phyloP scores from a whole-genome alignment of 257 asterid species.

The Scutellaria barbata region DNA sequence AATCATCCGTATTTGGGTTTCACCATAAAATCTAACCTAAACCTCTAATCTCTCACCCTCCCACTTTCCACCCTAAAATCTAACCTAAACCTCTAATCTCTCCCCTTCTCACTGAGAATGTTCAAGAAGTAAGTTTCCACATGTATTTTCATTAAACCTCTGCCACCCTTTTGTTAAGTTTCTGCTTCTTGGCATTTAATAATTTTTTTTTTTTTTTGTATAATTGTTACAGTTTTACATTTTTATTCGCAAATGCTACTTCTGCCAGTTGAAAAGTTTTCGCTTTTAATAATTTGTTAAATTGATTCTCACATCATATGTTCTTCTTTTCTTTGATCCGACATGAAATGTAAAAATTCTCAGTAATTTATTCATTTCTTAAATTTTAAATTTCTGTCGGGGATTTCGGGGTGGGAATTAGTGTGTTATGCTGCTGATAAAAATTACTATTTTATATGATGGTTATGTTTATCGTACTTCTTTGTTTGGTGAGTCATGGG shows the following conservation, averaged over 20 bases:
- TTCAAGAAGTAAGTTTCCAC: not conserved
- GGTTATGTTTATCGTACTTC: not conserved
- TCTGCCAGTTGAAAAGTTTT: constrained; percentile 3
- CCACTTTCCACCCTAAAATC: too few relatives aligned
- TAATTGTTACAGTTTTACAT: not conserved
- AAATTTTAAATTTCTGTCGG: not conserved
- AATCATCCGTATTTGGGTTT: too few relatives aligned
- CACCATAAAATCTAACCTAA: too few relatives aligned
- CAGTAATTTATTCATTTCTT: not conserved
- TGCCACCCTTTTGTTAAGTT: not conserved
- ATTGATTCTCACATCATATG: not conserved
- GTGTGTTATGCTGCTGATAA: constrained; percentile 18
- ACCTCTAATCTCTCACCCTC: too few relatives aligned
- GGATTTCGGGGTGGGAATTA: not conserved
- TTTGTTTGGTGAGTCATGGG: not conserved
- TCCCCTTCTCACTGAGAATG: too few relatives aligned
- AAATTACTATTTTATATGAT: not conserved
- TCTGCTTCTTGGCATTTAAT: not conserved
- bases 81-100: too few relatives aligned
- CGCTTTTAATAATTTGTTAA: not conserved
- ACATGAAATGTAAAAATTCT: not conserved
- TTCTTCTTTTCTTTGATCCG: constrained; percentile 28
- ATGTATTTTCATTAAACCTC: too few relatives aligned
- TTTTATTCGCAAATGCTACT: constrained; percentile 7
- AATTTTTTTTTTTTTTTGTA: not conserved